Conservation (phyloP, 257 asterid genomes). For the Solanum chiquidenum region DNA sequence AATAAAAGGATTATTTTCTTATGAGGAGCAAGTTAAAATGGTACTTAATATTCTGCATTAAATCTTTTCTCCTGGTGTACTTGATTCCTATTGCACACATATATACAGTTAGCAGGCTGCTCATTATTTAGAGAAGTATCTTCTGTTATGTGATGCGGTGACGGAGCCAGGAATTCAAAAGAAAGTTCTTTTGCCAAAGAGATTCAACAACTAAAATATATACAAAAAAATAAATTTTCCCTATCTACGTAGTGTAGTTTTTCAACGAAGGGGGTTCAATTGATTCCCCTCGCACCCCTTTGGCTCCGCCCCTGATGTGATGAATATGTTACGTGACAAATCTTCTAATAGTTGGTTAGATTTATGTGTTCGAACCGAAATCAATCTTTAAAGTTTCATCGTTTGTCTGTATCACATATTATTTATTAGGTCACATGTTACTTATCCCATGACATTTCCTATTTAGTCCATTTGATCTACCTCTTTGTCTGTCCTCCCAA, state of each 20-base stretch:
- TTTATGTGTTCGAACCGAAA: background rate
- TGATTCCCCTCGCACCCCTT: background rate
- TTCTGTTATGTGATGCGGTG: background rate
- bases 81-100: background rate
- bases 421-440: background rate
- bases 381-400: background rate
- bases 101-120: background rate
- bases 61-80: background rate
- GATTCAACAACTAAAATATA: background rate
- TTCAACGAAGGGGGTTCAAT: background rate
- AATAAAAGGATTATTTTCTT: background rate
- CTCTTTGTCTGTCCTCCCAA: background rate
- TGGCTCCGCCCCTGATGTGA: background rate
- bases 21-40: background rate
- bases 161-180: background rate
- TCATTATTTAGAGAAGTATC: background rate
- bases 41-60: background rate
- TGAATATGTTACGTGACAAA: background rate
- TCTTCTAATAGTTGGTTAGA: background rate
- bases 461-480: background rate
- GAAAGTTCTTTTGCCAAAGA: background rate
- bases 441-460: background rate
- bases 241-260: background rate
- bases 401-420: background rate
- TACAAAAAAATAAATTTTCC: background rate